Conservation (phyloP, 768 basidiomycete species). For the Tricholoma sp. region DNA sequence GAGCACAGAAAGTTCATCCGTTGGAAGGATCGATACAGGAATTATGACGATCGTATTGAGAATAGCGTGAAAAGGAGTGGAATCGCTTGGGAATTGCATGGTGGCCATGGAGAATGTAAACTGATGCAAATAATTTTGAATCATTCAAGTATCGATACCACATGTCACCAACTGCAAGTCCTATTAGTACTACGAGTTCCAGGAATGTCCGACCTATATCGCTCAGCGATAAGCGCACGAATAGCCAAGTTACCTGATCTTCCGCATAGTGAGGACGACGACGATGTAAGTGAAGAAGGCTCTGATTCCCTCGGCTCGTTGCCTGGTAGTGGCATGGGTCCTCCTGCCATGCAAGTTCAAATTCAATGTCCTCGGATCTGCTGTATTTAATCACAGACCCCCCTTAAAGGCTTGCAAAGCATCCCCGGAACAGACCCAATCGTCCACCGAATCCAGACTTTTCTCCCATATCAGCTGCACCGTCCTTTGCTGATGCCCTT, state of each 20-base stretch:
- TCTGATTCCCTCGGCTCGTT: slow-evolving; percentile 57
- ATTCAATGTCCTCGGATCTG: slow-evolving; percentile 9
- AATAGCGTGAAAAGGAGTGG: too few species aligned
- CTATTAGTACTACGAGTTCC: neutral
- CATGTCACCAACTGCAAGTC: neutral
- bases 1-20: too few species aligned
- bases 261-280: slow-evolving; percentile 33
- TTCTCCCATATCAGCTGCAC: slow-evolving; percentile 70
- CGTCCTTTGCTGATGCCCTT: slow-evolving; percentile 75
- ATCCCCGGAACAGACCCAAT: slow-evolving; percentile 21
- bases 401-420: slow-evolving; percentile 29
- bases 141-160: too few species aligned
- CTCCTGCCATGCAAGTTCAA: slow-evolving; percentile 54
- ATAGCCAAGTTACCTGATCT: slow-evolving; percentile 67
- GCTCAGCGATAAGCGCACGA: slow-evolving; percentile 72
- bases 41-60: too few species aligned
- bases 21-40: too few species aligned
- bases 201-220: slow-evolving; percentile 66
- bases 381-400: slow-evolving; percentile 15
- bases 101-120: too few species aligned
- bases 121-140: too few species aligned
- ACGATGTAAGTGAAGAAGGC: slow-evolving; percentile 53
- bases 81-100: too few species aligned
- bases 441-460: slow-evolving; percentile 55
- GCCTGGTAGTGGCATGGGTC: slow-evolving; percentile 54